Conservation (phyloP, 352 stramenopile species). For the Phytopythium sindhum region DNA sequence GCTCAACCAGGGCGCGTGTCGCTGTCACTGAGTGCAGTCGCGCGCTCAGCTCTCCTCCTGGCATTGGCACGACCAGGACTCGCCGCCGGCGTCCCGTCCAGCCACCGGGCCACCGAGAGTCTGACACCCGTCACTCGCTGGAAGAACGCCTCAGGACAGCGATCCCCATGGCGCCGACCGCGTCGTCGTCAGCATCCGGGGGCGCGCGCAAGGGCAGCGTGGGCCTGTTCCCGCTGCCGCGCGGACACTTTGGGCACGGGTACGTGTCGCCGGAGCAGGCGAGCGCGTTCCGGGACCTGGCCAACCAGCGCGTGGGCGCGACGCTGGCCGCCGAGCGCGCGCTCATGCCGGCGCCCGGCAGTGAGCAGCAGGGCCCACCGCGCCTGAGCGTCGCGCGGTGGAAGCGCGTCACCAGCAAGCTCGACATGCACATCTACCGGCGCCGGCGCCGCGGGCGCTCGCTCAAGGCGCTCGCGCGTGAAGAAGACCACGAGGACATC, state of each 20-base stretch:
- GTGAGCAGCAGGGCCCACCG: conserved; percentile 18
- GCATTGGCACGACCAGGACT: too few relatives aligned
- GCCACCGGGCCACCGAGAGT: neutral
- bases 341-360: conserved; percentile 21
- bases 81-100: too few relatives aligned
- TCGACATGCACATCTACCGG: conserved; percentile 42
- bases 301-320: conserved; percentile 24
- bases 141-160: neutral
- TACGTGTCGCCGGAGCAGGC: conserved; percentile 29
- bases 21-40: neutral
- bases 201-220: conserved; percentile 8
- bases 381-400: conserved; percentile 41
- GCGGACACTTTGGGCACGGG: conserved; percentile 21
- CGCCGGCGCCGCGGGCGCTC: conserved; percentile 22
- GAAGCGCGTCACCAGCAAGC: conserved; percentile 39
- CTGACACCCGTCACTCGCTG: neutral
- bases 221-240: conserved; percentile 21
- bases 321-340: conserved; percentile 33
- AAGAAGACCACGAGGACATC: conserved; percentile 23
- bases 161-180: neutral
- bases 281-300: conserved; percentile 25
- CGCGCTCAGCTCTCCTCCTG: neutral
- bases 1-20: neutral
- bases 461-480: conserved; percentile 20
- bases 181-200: neutral